Evolutionary conservation across 257 asterid genomes (phyloP).

Genomic region (Striga asiatica): DNA sequence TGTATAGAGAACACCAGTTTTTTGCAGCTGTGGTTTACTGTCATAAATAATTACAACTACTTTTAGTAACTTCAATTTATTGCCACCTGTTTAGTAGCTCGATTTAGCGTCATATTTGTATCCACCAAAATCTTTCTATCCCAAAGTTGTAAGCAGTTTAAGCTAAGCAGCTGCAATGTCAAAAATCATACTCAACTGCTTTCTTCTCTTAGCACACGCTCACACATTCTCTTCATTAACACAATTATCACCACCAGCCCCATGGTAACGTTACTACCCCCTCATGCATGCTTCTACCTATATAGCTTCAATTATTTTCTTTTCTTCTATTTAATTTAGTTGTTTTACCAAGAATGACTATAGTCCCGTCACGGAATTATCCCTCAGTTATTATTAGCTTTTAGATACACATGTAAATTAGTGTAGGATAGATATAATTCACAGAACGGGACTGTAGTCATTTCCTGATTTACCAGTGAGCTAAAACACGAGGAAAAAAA

Average conservation of each 20-base stretch:
- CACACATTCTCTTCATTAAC: conserved; percentile 3
- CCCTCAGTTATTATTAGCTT: too few species aligned
- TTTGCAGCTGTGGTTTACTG: conserved; percentile 18
- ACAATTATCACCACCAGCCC: conserved; percentile 10
- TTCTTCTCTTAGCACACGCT: conserved; percentile 12
- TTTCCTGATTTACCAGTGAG: too few species aligned
- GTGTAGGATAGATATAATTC: too few species aligned
- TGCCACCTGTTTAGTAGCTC: conserved; percentile 8
- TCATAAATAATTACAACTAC: conserved; percentile 27
- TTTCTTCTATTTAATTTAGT: not conserved
- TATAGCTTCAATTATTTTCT: not conserved
- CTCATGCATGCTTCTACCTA: too few species aligned
- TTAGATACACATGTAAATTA: too few species aligned
- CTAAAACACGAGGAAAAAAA: too few species aligned
- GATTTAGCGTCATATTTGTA: not conserved
- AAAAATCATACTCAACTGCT: conserved; percentile 13
- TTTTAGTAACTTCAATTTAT: conserved; percentile 28
- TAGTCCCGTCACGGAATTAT: too few species aligned
- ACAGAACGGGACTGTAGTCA: too few species aligned
- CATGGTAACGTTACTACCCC: too few species aligned
- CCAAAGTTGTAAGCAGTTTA: not conserved
- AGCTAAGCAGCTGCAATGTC: conserved; percentile 19
- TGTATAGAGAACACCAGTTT: conserved; percentile 20
- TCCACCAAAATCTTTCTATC: not conserved
- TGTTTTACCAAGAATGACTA: too few species aligned